Percentiles rank a stretch among this genome's conserved stretches.
Conservation (phyloP, 2,329 filamentous ascomycete species). For the Fusarium musae region DNA sequence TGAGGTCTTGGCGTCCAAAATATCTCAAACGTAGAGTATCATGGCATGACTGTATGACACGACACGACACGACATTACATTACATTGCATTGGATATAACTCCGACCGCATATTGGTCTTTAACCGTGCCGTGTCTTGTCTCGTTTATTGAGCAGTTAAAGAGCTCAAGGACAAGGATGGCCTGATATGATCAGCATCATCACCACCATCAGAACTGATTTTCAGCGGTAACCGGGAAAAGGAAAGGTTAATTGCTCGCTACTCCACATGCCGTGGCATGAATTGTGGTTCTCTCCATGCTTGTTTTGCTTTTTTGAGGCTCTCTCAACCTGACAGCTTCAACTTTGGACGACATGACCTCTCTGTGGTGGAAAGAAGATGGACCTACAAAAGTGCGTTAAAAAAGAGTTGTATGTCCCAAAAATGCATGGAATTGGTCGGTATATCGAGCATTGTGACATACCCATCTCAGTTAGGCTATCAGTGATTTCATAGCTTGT, state of each 20-base stretch:
- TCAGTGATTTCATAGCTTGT: neutral
- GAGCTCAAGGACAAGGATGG: conserved; percentile 3
- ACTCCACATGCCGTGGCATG: neutral
- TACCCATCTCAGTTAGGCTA: neutral
- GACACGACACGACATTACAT: neutral
- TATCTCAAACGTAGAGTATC: neutral
- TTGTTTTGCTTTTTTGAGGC: conserved; percentile 29
- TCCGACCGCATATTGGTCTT: neutral
- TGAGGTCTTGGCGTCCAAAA: neutral
- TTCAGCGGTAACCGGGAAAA: conserved; percentile 1
- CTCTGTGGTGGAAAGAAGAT: neutral
- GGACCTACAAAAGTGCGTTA: neutral
- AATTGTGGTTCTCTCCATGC: neutral
- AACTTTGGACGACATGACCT: neutral
- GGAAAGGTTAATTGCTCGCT: neutral
- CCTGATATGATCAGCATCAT: neutral
- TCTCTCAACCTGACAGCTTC: neutral
- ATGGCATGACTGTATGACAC: neutral
- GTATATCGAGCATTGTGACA: neutral
- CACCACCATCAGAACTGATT: neutral
- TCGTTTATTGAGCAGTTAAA: neutral
- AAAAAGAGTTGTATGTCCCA: neutral
- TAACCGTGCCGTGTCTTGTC: conserved; percentile 1
- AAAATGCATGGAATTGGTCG: neutral
- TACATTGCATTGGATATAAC: neutral